These are phyloP conservation scores for Aspergillus diversus DNA, from an alignment of 495 filamentous ascomycete species.

Conservation along the genomic window DNA sequence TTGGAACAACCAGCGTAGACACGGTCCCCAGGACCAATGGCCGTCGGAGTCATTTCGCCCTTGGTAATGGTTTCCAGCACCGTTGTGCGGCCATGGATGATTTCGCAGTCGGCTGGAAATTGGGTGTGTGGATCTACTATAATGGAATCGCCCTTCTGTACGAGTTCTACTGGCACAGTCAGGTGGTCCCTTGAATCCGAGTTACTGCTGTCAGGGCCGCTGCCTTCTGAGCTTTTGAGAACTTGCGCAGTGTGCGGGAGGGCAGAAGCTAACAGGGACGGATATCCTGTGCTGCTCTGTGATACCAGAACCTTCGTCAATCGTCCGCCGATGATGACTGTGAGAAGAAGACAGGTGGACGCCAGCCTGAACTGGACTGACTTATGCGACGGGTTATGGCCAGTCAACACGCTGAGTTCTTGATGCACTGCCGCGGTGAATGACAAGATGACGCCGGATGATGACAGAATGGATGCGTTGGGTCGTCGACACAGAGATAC, in stretches of 20 bases:
- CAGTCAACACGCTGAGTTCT: not conserved
- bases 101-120: not conserved
- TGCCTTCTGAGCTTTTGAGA: not conserved
- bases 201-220: not conserved
- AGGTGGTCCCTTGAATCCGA: not conserved
- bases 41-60: not conserved
- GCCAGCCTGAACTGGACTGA: not conserved
- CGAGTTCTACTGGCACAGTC: not conserved
- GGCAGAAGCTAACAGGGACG: not conserved
- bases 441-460: not conserved
- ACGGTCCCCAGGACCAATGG: not conserved
- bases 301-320: not conserved
- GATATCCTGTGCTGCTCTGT: not conserved
- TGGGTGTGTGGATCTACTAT: not conserved
- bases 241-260: not conserved
- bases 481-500: not conserved
- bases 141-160: not conserved
- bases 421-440: not conserved
- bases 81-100: not conserved
- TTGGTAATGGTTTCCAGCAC: not conserved
- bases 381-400: too few species aligned
- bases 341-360: not conserved
- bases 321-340: not conserved
- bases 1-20: not conserved
- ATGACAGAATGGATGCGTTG: not conserved